Evolutionary conservation across 139 green algal genomes (phyloP), one percentile per base, ranked within the genome.

Genomic region (Eudorina sp.): DNA sequence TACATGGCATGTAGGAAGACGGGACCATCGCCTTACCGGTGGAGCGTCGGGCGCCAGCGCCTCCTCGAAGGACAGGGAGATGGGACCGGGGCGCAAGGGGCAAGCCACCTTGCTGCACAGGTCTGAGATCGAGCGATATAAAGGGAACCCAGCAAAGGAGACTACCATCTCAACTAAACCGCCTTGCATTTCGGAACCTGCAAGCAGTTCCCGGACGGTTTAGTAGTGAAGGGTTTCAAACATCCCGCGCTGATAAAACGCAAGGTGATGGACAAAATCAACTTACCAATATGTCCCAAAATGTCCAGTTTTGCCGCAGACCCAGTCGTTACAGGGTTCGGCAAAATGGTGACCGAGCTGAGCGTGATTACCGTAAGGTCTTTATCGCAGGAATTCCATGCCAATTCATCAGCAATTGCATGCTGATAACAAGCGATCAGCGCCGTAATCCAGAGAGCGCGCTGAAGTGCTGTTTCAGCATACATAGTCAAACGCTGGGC

Each of bases 31-130:
- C 66, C 80, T 82, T 29, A 93, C 92, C 53, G 92, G 92, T 0
- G 92, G 92, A 16, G 92, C 92, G 48, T 94, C 94, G 11, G 92
- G 92, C 7, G 92, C 90, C 45, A 95, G 88, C 19, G 77, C 72
- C 70, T 95, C 86, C 18, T 90, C 86, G 2, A 93, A 70, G 0
- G 73, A 88, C 18, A 95, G 75, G 36, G 84, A 46, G 4, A 93
- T 43, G 16, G 83, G 76, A 2, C 92, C 90, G 14, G 84, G 31
- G 3, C 51, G 55, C n/a, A 93, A 84, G 0, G 92, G 92, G 84
- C 92, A 95, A 0, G 75, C 53, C 29, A 85, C 90, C 76, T 95
- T 95, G 66, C 36, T 66, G 85, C 92, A 95, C 36, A 95, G 68
- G 60, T 94, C 90, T n/a, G 89, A 89, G 13, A 43, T 85, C 36